These are phyloP conservation scores for Stephania japonica DNA, from an alignment of 164 flowering plant genomes.

Conservation along the genomic window DNA sequence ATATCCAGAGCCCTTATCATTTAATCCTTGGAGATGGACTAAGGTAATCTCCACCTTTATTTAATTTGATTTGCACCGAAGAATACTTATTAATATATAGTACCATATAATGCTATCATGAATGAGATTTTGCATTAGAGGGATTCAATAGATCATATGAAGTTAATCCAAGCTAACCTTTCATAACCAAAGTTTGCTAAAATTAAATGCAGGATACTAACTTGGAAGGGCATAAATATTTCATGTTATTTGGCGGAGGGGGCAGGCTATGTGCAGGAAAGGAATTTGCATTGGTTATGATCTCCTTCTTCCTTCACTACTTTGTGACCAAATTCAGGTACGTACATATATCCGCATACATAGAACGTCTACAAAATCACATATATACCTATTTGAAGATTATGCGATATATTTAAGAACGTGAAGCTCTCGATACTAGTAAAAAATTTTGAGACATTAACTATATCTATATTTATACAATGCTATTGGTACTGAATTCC, in stretches of 20 bases:
- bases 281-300: conserved; percentile 68
- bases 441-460: too few species aligned
- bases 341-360: conserved; percentile 19
- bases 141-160: too few species aligned
- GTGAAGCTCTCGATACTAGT: too few species aligned
- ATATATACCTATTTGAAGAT: too few species aligned
- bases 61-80: conserved; percentile 12
- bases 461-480: too few species aligned
- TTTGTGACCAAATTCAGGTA: conserved; percentile 81
- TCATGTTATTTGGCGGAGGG: conserved; percentile 78
- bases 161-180: background rate
- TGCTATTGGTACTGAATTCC: too few species aligned
- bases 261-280: conserved; percentile 84
- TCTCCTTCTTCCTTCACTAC: conserved; percentile 76
- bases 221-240: conserved; percentile 53
- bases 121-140: too few species aligned
- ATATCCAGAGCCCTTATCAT: conserved; percentile 43
- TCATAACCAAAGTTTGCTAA: too few species aligned
- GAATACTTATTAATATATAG: background rate
- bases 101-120: too few species aligned
- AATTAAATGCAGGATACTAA: conserved; percentile 45
- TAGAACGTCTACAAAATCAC: background rate
- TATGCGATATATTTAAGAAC: too few species aligned
- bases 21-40: conserved; percentile 66
- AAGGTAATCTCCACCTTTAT: conserved; percentile 1